Evolutionary conservation across 2,329 filamentous ascomycete species (phyloP), one percentile per base, ranked within the genome.

Genomic region (Dactylellina parvicollis): DNA sequence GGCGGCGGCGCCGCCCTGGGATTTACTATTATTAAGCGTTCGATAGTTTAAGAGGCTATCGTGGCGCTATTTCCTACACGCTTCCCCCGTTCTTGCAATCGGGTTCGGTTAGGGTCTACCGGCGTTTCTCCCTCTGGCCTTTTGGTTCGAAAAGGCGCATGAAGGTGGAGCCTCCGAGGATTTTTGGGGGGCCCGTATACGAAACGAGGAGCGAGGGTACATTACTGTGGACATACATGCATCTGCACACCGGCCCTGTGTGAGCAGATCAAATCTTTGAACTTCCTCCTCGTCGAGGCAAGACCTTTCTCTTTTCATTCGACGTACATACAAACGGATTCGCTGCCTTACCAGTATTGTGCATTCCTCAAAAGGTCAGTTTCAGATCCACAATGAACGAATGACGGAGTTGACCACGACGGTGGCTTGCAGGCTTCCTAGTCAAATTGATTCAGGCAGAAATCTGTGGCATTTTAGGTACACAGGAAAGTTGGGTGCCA

Each of bases 301-400:
- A 71, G 66, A 62, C 56, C 59, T 65, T 65, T 72, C 54, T 72
- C 52, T 59, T 72, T 65, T 72, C 34, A 64, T 62, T 62, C 66
- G 40, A 62, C 56, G 49, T 54, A 57, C 57, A 57, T 64, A 64
- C 67, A 65, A 32, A n/a, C n/a, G 49, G 36, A 71, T 64, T 72
- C 67, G 67, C 67, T 72, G 67, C 67, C 67, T 72, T 72, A 64
- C 52, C 59, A 32, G 59, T 44, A 65, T 57, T 60, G 67, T 72
- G 67, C 67, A 72, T 72, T 72, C 59, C 67, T 50, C 59, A 72
- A 72, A 66, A 72, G 67, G 67, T 72, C 67, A 65, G 67, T 72
- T 65, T 65, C 67, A 72, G 67, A 72, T 72, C 67, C 67, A 65
- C 67, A 42, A 57, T 59, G 44, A 72, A 40, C 52, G 54, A 36